Evolutionary conservation across 2,329 filamentous ascomycete species (phyloP), one percentile per base, ranked within the genome.

Genomic region (Cladorrhinum sp.): DNA sequence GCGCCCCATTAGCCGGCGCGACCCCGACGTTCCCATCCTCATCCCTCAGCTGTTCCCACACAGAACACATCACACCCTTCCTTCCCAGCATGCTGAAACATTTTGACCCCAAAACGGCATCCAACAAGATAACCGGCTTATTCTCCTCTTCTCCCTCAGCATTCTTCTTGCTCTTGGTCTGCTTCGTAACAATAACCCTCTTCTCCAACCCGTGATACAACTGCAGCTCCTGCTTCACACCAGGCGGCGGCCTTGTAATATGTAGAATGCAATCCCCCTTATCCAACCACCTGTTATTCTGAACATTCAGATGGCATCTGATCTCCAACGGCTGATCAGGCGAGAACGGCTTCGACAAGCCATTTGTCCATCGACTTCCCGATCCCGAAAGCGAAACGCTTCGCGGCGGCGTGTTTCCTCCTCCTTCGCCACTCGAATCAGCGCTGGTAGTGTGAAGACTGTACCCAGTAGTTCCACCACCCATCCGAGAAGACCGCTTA

Each of bases 21-120:
- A 77, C 73, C 24, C 82, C 83, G 10, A 80, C 77, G 45, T 81
- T 78, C 23, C 84, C 84, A 23, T 84, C 79, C 64, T 84, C 84
- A 64, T 87, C 84, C 53, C 86, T 86, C 67, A 88, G 78, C 65
- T 91, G 87, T 72, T 95, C 90, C 86, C 92, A 95, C 36, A 97
- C 89, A 65, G 90, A 93, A 59, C 96, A 87, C 1, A 95, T 91
- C 68, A 97, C 93, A 51, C 93, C 93, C 32, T 90, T 89, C 66
- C 89, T 85, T 4, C 91, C 93, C 62, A 96, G 85, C 18, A 90
- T 81, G 66, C 93, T 89, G 75, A 96, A 96, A 70, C 90, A 93
- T 59, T 86, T 90, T 71, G 92, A 92, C 10, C 89, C 89, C 1
- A 97, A 79, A 52, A 92, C 92, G 1, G 91, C 91, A 73, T 98